Evolutionary conservation across 2,329 filamentous ascomycete genomes (phyloP).

Genomic region (Trichoderma arundinaceum): DNA sequence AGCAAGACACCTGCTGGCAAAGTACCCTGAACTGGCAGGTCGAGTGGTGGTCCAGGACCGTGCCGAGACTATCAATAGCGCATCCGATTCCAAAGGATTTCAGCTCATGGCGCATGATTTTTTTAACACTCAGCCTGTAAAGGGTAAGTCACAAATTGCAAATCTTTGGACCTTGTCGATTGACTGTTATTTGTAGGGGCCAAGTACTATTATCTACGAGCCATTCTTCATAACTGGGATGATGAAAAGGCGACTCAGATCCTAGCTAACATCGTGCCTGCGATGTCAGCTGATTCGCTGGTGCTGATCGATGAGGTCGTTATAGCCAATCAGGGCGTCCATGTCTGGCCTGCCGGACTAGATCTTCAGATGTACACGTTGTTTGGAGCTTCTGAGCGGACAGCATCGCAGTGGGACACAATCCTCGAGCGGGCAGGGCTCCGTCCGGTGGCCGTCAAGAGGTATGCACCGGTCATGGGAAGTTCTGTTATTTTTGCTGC

Average conservation of each 20-base stretch:
- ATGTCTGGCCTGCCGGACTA: conserved; percentile 15
- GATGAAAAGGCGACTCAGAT: conserved; percentile 42
- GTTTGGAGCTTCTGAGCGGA: conserved; percentile 16
- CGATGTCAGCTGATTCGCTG: conserved; percentile 44
- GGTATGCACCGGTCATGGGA: conserved; percentile 25
- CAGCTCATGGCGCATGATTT: conserved; percentile 37
- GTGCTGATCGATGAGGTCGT: conserved; percentile 48
- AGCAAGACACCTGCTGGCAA: not conserved
- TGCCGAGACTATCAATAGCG: not conserved
- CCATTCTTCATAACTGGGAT: conserved; percentile 49
- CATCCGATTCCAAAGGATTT: conserved; percentile 20
- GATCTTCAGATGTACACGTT: conserved; percentile 22
- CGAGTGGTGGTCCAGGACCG: conserved; percentile 23
- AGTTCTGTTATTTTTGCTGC: conserved; percentile 25
- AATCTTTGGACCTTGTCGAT: not conserved
- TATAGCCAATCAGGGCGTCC: conserved; percentile 36
- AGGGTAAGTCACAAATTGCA: conserved; percentile 2
- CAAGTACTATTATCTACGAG: conserved; percentile 42
- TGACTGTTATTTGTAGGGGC: conserved; percentile 13
- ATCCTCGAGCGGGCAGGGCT: conserved; percentile 16
- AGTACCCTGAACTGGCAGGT: conserved; percentile 11
- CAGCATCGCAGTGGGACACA: conserved; percentile 10
- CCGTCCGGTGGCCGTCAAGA: conserved; percentile 15
- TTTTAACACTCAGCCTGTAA: conserved; percentile 36
- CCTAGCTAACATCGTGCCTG: conserved; percentile 41